phyloP scores from a whole-genome alignment of 768 basidiomycete genomes.

The Naematelia encephala region DNA sequence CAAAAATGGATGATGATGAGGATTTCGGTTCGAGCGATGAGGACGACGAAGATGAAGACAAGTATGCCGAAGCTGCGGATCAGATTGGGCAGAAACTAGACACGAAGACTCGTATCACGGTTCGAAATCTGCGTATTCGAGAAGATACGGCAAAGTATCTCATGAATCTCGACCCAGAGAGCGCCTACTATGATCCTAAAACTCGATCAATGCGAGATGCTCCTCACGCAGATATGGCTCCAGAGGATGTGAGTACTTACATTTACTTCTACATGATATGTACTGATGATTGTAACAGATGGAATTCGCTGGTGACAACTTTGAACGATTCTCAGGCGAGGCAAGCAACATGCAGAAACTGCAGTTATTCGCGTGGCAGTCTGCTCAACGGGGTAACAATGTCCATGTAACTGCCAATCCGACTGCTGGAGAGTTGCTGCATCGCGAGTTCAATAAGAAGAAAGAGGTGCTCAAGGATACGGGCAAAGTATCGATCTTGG shows the following conservation, averaged over 20 bases:
- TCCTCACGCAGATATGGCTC: conserved; percentile 66
- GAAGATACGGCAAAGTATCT: conserved; percentile 99
- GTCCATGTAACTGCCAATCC: conserved; percentile 95
- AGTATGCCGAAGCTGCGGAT: conserved; percentile 96
- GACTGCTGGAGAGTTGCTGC: conserved; percentile 87
- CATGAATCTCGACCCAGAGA: conserved; percentile 89
- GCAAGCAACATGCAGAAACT: conserved; percentile 86
- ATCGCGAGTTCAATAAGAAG: conserved; percentile 85
- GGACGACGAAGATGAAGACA: conserved; percentile 92
- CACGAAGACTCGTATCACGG: conserved; percentile 96
- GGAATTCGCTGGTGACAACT: conserved; percentile 94
- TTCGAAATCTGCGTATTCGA: conserved; percentile 94
- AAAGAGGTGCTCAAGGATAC: conserved; percentile 87
- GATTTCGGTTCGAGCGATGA: conserved; percentile 77
- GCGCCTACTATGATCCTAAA: conserved; percentile 98
- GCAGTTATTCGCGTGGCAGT: conserved; percentile 97
- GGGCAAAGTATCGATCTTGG: conserved; percentile 81
- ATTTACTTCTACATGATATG: neutral
- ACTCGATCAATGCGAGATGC: conserved; percentile 99
- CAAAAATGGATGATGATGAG: conserved; percentile 61
- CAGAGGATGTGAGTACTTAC: conserved; percentile 72
- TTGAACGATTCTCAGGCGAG: conserved; percentile 84
- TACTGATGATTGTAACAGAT: conserved; percentile 18
- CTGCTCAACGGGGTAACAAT: conserved; percentile 85
- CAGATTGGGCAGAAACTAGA: conserved; percentile 97